phyloP scores from a whole-genome alignment of 78 protist genomes.

The Anaeramoeba flamelloides region DNA sequence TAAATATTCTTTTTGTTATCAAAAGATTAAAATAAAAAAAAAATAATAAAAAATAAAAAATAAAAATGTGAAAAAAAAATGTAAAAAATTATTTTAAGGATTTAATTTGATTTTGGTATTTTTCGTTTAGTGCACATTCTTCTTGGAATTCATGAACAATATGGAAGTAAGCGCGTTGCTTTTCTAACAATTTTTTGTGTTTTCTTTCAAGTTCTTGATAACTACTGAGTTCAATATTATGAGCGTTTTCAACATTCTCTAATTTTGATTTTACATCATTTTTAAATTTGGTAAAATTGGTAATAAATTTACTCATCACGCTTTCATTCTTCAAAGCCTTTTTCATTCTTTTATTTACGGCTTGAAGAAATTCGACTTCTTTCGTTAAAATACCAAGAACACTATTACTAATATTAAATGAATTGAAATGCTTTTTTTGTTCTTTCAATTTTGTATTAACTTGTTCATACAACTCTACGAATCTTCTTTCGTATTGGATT shows the following conservation, averaged over 20 bases:
- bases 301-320: not conserved
- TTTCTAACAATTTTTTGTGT: not conserved
- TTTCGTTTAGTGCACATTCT: not conserved
- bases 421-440: not conserved
- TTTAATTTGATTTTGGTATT: not conserved
- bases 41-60: too few species aligned
- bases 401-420: not conserved
- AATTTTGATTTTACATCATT: not conserved
- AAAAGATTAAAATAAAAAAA: too few species aligned
- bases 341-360: not conserved
- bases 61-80: too few species aligned
- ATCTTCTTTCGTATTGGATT: slow-evolving; percentile 66
- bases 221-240: not conserved
- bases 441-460: slow-evolving; percentile 2
- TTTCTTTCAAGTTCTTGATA: not conserved
- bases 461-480: slow-evolving; percentile 70
- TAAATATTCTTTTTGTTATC: too few species aligned
- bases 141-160: not conserved
- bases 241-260: not conserved
- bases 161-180: not conserved
- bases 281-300: not conserved
- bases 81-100: not conserved
- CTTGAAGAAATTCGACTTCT: not conserved
- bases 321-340: not conserved
- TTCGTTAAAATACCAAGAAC: not conserved